Base-by-base conservation (phyloP, 495 filamentous ascomycete genomes). In the Parmelia sp. region DNA sequence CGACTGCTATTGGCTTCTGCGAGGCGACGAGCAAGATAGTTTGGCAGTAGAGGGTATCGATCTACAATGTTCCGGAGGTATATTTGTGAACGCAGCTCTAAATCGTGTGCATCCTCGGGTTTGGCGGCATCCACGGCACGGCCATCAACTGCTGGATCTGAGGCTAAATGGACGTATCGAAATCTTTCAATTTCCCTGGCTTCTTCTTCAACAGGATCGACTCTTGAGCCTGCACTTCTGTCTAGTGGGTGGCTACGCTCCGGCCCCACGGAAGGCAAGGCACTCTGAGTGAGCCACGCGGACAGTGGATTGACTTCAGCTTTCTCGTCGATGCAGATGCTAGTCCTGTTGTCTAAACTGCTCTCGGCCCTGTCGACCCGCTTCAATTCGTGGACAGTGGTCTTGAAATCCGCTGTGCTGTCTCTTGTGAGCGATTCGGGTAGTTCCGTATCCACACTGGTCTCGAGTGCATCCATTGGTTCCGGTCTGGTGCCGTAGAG, bases 221-320 rank as follows among this genome's bases (percentile, higher is more conserved):
- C 36, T 70, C 68, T 63, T 62, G 60, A 29, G 42, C 49, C 12
- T 63, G 4, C 8, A 35, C 33, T 3, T 56, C 10, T 14, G 33
- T 47, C 40, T 19, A 42, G 40, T 15, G 40, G 5, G 40, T 42
- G 12, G 40, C 40, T 42, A 12, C 40, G 11, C 17, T 3, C 12
- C 17, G 40, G 40, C 9, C 10, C 17, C 10, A 42, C 40, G 19
- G 61, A 67, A 33, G 68, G 68, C 8, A 68, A 6, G 35, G 68
- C 68, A 40, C 65, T 65, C 62, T 70, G 66, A 60, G 68, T 70
- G 1, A 70, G 66, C 68, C 68, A 70, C 25, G 68, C 49, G 17
- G 6, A 40, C 45, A n/a, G 66, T 42, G 40, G 40, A 9, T 42
- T 42, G 40, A 4, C 40, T 42, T 15, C 40, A 4, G 40, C 40